Conservation (phyloP, 2,329 filamentous ascomycete species). For the Capronia coronata region DNA sequence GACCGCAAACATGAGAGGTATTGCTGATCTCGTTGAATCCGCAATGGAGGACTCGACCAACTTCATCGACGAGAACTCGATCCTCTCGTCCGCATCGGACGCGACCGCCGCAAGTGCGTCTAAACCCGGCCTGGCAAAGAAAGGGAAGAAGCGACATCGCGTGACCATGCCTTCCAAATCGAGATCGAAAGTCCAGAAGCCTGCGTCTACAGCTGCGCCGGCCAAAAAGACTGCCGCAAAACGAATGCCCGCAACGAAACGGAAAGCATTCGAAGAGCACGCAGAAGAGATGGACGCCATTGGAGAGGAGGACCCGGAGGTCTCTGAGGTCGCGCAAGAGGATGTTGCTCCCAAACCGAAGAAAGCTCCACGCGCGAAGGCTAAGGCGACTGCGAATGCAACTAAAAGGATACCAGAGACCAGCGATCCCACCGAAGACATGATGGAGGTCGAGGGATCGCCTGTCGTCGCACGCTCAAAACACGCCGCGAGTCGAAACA, state of each 20-base stretch:
- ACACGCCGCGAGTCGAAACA: constrained; percentile 9
- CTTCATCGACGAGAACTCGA: constrained; percentile 32
- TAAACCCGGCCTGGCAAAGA: constrained; percentile 22
- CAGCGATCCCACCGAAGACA: constrained; percentile 27
- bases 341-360: constrained; percentile 17
- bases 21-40: constrained; percentile 44
- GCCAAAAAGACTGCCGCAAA: constrained; percentile 44
- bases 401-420: constrained; percentile 32
- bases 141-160: constrained; percentile 22
- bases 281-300: constrained; percentile 36
- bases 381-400: constrained; percentile 9
- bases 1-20: constrained; percentile 29
- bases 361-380: not conserved
- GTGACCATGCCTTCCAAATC: constrained; percentile 32
- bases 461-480: constrained; percentile 16
- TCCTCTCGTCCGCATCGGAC: constrained; percentile 25
- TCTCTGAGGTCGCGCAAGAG: constrained; percentile 29
- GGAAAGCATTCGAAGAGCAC: constrained; percentile 38
- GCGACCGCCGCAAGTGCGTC: constrained; percentile 21
- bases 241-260: constrained; percentile 29
- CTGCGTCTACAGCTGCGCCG: constrained; percentile 35
- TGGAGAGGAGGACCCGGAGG: constrained; percentile 33
- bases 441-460: constrained; percentile 18
- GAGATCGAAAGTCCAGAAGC: constrained; percentile 36
- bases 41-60: constrained; percentile 40